A percentile compares a stretch with the other conserved stretches of the same genome.
Evolutionary conservation across 1,284 basidiomycete genomes (phyloP).

Genomic region (Trichosporon ovoides): DNA sequence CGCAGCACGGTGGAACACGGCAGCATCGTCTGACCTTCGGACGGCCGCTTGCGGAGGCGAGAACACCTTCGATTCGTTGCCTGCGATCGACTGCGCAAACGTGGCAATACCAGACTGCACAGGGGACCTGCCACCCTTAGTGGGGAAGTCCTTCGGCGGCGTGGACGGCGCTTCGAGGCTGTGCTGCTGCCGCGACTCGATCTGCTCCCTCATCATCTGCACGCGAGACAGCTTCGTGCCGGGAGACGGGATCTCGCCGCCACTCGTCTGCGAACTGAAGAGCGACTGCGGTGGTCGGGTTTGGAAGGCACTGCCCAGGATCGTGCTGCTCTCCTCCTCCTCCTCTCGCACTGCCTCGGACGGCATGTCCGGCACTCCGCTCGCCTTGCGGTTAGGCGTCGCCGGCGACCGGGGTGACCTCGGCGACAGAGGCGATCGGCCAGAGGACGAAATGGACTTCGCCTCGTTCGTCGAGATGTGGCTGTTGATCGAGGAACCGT

Average conservation of each 20-base stretch:
- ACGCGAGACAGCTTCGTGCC: constrained; percentile 17
- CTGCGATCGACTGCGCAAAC: not conserved
- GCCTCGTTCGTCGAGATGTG: not conserved
- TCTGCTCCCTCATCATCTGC: constrained; percentile 19
- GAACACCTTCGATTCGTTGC: not conserved
- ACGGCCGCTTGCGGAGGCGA: not conserved
- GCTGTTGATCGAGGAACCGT: constrained; percentile 4
- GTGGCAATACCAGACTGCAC: not conserved
- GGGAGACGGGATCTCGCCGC: constrained; percentile 10
- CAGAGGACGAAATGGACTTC: not conserved
- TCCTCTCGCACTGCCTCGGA: not conserved
- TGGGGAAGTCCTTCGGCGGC: not conserved
- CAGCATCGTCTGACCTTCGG: not conserved
- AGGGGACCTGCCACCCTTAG: not conserved
- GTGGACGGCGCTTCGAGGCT: not conserved
- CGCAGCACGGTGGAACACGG: not conserved
- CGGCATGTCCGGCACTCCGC: not conserved
- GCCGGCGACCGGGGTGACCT: not conserved
- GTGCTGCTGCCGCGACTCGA: constrained; percentile 18
- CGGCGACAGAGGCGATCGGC: not conserved
- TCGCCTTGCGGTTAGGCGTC: not conserved
- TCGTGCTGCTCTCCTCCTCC: not conserved
- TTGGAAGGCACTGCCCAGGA: not conserved
- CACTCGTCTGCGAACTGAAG: not conserved
- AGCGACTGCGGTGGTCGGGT: not conserved